Percentiles rank a stretch among this genome's conserved stretches.
These are phyloP conservation scores for Gaultheria prostrata DNA, from an alignment of 148 eudicot species.

Conservation along the genomic window DNA sequence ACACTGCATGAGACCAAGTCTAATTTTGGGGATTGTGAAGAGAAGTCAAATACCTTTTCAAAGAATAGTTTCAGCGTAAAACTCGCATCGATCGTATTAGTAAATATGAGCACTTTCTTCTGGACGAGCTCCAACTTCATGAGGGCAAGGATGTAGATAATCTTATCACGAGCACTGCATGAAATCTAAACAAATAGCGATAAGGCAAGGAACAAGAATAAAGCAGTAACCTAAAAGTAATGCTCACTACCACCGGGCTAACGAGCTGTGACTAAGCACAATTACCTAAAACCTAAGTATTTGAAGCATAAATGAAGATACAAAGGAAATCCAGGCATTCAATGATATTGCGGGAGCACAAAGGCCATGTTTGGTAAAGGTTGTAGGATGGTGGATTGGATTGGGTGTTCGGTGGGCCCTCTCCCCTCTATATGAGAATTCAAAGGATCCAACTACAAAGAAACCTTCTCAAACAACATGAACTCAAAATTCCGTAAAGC, in stretches of 20 bases:
- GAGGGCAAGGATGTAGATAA: constrained; percentile 75
- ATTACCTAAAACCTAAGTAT: neutral
- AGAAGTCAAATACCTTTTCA: constrained; percentile 60
- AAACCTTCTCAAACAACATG: neutral
- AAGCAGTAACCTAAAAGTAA: neutral
- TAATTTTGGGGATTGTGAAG: neutral
- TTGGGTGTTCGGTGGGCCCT: no score
- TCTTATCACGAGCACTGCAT: constrained; percentile 79
- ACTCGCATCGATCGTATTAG: constrained; percentile 84
- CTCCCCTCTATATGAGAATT: no score
- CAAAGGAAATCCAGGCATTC: neutral
- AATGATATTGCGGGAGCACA: neutral
- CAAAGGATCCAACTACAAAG: neutral
- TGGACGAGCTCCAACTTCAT: constrained; percentile 89
- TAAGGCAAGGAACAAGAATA: neutral
- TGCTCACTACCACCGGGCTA: neutral
- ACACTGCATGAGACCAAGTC: neutral
- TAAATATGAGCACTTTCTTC: constrained; percentile 77
- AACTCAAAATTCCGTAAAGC: neutral
- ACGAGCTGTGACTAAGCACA: neutral
- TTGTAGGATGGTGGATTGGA: no score
- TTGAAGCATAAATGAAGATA: neutral
- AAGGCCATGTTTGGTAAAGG: no score
- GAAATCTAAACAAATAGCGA: constrained; percentile 54
- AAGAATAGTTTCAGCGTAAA: constrained; percentile 76